Conservation (phyloP, 371 early-diverging fungal genomes). For the Vairimorpha ceranae region DNA sequence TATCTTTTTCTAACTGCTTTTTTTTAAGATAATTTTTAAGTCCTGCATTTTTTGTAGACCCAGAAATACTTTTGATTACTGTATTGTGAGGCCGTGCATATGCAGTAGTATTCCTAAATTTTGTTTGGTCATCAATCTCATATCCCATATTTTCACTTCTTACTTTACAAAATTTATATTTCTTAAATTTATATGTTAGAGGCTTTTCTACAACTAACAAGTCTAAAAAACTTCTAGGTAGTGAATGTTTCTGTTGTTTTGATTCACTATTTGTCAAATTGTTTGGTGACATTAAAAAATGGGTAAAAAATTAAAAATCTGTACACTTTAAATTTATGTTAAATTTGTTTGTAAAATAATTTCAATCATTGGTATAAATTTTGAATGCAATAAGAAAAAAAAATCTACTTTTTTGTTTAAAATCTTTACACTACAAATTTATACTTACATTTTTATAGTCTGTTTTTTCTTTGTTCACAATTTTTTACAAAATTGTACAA, state of each 20-base stretch:
- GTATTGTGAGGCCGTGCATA: slow-evolving; percentile 37
- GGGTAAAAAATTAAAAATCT: too few relatives aligned
- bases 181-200: slow-evolving; percentile 60
- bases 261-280: too few relatives aligned
- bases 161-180: slow-evolving; percentile 48
- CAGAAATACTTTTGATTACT: slow-evolving; percentile 36
- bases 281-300: too few relatives aligned
- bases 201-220: slow-evolving; percentile 46
- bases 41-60: slow-evolving; percentile 22
- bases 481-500: too few relatives aligned
- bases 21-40: slow-evolving; percentile 44
- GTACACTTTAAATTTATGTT: too few relatives aligned
- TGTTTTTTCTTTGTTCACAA: too few relatives aligned
- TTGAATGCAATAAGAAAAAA: too few relatives aligned
- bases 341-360: too few relatives aligned
- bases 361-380: too few relatives aligned
- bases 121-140: slow-evolving; percentile 60
- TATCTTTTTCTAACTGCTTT: slow-evolving; percentile 51
- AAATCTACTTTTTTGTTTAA: too few relatives aligned
- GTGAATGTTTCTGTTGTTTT: background rate
- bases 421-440: too few relatives aligned
- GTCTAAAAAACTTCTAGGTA: slow-evolving; percentile 37
- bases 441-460: too few relatives aligned
- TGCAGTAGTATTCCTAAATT: slow-evolving; percentile 49
- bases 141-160: slow-evolving; percentile 48